Percentiles rank a stretch among this genome's conserved stretches.
Evolutionary conservation across 371 early-diverging fungal species (phyloP).

Genomic region (Batkoa obscura): DNA sequence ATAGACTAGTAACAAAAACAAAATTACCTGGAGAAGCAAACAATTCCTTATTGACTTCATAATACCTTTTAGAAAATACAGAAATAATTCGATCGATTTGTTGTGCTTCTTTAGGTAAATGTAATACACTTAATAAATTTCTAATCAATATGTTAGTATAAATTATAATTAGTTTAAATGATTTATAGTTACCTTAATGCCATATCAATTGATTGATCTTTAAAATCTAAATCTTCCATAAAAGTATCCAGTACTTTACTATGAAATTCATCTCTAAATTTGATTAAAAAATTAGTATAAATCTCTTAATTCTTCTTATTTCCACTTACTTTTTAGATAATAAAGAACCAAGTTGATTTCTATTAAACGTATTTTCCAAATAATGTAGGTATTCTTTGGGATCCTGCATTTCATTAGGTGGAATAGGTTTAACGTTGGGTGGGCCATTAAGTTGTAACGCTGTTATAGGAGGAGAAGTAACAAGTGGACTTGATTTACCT

Average conservation of each 20-base stretch:
- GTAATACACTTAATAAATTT: slow-evolving; percentile 49
- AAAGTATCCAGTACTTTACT: neutral
- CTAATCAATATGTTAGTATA: slow-evolving; percentile 13
- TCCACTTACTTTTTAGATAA: slow-evolving; percentile 5
- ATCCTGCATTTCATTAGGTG: neutral
- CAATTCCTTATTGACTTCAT: slow-evolving; percentile 43
- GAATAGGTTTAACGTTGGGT: neutral
- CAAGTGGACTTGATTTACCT: too few relatives aligned
- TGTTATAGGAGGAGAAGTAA: neutral
- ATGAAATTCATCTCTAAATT: slow-evolving; percentile 4
- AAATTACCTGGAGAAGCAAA: slow-evolving; percentile 33
- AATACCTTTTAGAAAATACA: slow-evolving; percentile 62
- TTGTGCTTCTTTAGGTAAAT: slow-evolving; percentile 75
- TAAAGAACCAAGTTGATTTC: neutral
- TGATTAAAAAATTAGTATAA: neutral
- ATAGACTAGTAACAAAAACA: neutral
- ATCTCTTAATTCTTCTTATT: neutral
- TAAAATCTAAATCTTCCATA: slow-evolving; percentile 41
- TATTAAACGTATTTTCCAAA: slow-evolving; percentile 1
- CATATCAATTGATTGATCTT: slow-evolving; percentile 44
- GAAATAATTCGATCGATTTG: slow-evolving; percentile 78
- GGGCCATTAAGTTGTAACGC: neutral
- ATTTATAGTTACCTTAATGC: slow-evolving; percentile 35
- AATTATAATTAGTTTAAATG: neutral
- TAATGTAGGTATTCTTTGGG: slow-evolving; percentile 1